Evolutionary conservation across 139 green algal species (phyloP).

Genomic region (Cymbomonas tetramitiformis): DNA sequence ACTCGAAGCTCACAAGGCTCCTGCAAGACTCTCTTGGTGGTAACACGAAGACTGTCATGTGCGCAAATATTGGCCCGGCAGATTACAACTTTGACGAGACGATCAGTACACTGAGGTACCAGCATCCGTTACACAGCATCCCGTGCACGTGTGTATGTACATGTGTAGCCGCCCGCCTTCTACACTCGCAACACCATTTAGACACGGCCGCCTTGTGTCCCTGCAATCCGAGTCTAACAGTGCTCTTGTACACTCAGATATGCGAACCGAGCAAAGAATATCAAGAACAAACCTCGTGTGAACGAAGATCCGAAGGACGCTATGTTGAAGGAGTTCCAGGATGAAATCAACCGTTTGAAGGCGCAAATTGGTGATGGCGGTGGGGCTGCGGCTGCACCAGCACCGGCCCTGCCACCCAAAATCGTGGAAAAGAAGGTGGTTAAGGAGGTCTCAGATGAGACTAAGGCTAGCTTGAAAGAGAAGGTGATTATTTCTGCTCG

Average conservation of each 20-base stretch:
- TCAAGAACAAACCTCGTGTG: constrained; percentile 65
- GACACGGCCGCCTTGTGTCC: too few relatives aligned
- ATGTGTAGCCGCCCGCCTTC: too few relatives aligned
- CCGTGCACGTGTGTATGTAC: too few relatives aligned
- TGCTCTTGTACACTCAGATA: constrained; percentile 55
- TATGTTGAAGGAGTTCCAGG: constrained; percentile 79
- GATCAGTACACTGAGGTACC: constrained; percentile 50
- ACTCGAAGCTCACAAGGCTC: constrained; percentile 31
- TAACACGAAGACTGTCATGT: constrained; percentile 74
- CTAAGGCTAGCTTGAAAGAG: constrained; percentile 38
- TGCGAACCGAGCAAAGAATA: constrained; percentile 70
- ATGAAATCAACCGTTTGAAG: constrained; percentile 66
- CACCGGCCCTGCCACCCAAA: constrained; percentile 25
- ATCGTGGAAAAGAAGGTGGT: constrained; percentile 35
- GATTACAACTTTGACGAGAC: constrained; percentile 76
- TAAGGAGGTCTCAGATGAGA: constrained; percentile 32
- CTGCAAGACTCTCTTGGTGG: constrained; percentile 58
- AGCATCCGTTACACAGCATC: too few relatives aligned
- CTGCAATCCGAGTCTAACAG: too few relatives aligned
- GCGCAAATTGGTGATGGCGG: constrained; percentile 37
- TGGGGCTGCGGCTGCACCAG: constrained; percentile 13
- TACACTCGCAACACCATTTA: too few relatives aligned
- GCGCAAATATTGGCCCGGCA: constrained; percentile 61
- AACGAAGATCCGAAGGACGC: constrained; percentile 81
- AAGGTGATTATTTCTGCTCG: neutral